Percentiles rank a stretch among this genome's conserved stretches.
Evolutionary conservation across 768 basidiomycete genomes (phyloP).

Genomic region (Cantharellus cinnabarinus): DNA sequence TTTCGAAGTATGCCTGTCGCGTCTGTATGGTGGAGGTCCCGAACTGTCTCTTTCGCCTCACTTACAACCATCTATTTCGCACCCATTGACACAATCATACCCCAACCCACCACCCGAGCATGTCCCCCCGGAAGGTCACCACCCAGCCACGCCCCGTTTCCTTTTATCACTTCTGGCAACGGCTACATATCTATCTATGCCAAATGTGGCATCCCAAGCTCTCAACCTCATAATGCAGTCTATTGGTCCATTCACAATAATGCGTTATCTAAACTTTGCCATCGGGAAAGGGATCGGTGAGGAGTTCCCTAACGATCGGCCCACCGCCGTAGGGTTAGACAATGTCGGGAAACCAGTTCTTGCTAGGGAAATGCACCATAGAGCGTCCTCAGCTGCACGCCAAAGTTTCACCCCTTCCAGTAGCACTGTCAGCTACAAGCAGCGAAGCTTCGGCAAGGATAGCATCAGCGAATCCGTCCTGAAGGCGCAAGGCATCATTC

Average conservation of each 20-base stretch:
- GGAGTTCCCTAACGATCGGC: constrained; percentile 4
- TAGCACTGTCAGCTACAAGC: background rate
- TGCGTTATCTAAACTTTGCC: constrained; percentile 65
- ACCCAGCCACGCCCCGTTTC: constrained; percentile 61
- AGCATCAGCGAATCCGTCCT: background rate
- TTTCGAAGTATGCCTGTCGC: constrained; percentile 75
- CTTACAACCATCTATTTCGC: constrained; percentile 38
- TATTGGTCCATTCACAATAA: constrained; percentile 57
- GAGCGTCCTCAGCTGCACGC: background rate
- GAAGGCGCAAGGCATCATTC: background rate
- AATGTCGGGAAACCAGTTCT: constrained; percentile 17
- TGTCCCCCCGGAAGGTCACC: constrained; percentile 30
- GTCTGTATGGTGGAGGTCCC: constrained; percentile 76
- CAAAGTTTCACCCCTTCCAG: background rate
- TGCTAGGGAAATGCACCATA: too few relatives aligned
- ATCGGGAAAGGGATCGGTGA: constrained; percentile 42
- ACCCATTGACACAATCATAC: constrained; percentile 57
- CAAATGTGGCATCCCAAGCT: constrained; percentile 52
- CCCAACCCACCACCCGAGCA: constrained; percentile 14
- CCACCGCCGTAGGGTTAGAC: constrained; percentile 48
- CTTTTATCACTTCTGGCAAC: constrained; percentile 76
- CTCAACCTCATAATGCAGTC: constrained; percentile 50
- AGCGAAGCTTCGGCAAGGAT: background rate
- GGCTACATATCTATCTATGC: constrained; percentile 67
- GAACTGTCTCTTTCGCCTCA: constrained; percentile 42